phyloP scores from a whole-genome alignment of 2,329 filamentous ascomycete genomes.

The Aspergillus amoenus region DNA sequence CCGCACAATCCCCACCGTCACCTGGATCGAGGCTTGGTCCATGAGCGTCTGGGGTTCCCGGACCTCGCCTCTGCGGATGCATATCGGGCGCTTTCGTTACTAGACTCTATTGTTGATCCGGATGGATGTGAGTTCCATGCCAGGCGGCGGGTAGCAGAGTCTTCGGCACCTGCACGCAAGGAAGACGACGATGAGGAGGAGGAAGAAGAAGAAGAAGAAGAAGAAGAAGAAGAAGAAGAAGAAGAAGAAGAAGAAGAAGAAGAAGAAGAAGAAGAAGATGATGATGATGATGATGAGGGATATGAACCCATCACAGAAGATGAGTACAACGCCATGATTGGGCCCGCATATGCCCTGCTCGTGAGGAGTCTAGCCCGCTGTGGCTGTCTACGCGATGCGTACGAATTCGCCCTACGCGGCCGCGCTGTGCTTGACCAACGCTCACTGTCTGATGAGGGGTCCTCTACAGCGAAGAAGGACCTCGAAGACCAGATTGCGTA shows the following conservation, averaged over 20 bases:
- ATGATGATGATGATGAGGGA: slow-evolving; percentile 44
- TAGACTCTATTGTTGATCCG: slow-evolving; percentile 71
- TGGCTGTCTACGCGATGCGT: slow-evolving; percentile 43
- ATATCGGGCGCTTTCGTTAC: slow-evolving; percentile 82
- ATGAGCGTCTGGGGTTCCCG: slow-evolving; percentile 76
- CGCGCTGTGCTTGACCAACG: slow-evolving; percentile 20
- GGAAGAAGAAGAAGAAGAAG: not conserved
- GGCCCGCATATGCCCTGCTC: slow-evolving; percentile 37
- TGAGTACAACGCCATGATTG: slow-evolving; percentile 37
- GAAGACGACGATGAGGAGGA: slow-evolving; percentile 15
- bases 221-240: slow-evolving; percentile 26
- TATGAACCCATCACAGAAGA: slow-evolving; percentile 31
- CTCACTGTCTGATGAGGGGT: not conserved
- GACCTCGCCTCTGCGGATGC: slow-evolving; percentile 88
- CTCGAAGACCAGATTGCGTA: slow-evolving; percentile 30
- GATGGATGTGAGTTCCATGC: slow-evolving; percentile 83
- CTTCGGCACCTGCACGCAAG: slow-evolving; percentile 19
- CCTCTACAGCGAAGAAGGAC: slow-evolving; percentile 2
- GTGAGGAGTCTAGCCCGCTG: slow-evolving; percentile 37
- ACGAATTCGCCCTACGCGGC: slow-evolving; percentile 38
- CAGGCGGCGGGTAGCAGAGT: slow-evolving; percentile 45
- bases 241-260: no score
- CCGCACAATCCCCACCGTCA: slow-evolving; percentile 44
- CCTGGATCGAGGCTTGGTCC: slow-evolving; percentile 62
- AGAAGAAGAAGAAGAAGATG: slow-evolving; percentile 29